Base-by-base conservation (phyloP, 768 basidiomycete genomes). In the Mycena kentingensis region DNA sequence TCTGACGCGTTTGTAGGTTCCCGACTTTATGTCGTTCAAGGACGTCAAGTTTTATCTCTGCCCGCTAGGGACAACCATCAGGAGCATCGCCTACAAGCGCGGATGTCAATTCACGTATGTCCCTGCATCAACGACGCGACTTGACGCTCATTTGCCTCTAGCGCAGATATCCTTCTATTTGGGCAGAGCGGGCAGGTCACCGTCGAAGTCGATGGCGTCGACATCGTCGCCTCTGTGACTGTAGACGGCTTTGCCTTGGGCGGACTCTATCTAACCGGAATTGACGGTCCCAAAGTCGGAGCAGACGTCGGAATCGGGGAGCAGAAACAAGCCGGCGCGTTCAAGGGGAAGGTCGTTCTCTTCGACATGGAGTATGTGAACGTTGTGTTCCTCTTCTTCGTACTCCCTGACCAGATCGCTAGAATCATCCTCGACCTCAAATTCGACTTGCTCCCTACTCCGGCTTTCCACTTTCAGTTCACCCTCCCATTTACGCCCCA, bases 391-490 rank as follows among this genome's bases (percentile, higher is more conserved):
- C 46, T 10, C 24, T 48, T 31, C 16, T 15, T 42, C 15, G 46
- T 13, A 36, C 46, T 48, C 22, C 36, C 8, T 11, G 8, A 39
- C 18, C 37, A 8, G 10, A 10, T 11, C 5, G 11, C 21, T 15
- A 34, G 32, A 18, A 27, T 39, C 15, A 11, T 42, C 25, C 11
- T 52, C 32, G 25, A 25, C 29, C 28, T 52, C 10, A n/a, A 52
- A 44, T 42, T 52, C 50, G 37, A 46, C 10, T 27, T 52, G 12
- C n/a, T 35, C 5, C 50, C 50, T 26, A 11, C 6, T 16, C 50
- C 50, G 18, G 29, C 18, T 8, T 52, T 52, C 44, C 39, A 47
- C 19, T 52, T 52, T 29, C 46, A 46, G 46, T 45, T 52, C 18
- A 21, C 47, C 26, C 50, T 52, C 18, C 50, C 49, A 16, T 52